phyloP scores from a whole-genome alignment of 2,329 filamentous ascomycete genomes.

The Lasiodiplodia theobromae region DNA sequence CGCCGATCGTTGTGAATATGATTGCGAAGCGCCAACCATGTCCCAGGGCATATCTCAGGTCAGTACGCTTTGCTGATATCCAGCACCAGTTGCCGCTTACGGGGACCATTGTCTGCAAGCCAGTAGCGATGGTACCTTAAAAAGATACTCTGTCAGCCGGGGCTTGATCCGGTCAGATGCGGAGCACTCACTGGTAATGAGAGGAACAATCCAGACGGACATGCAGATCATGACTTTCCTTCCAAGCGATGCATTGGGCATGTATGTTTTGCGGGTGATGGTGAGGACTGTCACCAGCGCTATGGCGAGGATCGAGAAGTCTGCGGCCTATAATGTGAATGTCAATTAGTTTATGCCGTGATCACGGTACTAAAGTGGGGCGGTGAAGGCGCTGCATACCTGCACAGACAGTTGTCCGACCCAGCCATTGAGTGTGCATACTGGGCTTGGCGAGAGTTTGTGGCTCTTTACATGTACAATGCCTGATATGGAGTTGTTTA shows the following conservation, averaged over 20 bases:
- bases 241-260: slow-evolving; percentile 40
- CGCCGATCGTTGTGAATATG: slow-evolving; percentile 49
- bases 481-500: slow-evolving; percentile 56
- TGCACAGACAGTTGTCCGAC: slow-evolving; percentile 57
- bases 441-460: slow-evolving; percentile 38
- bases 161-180: no score
- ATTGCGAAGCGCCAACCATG: slow-evolving; percentile 57
- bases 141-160: background rate
- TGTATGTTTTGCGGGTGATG: slow-evolving; percentile 46
- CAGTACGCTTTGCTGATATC: slow-evolving; percentile 48
- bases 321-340: slow-evolving; percentile 35
- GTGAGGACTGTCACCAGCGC: slow-evolving; percentile 53
- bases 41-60: slow-evolving; percentile 53
- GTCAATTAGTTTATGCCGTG: background rate
- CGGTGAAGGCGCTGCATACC: slow-evolving; percentile 33
- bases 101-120: slow-evolving; percentile 39
- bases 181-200: slow-evolving; percentile 44
- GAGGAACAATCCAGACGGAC: slow-evolving; percentile 51
- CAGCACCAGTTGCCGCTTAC: slow-evolving; percentile 60
- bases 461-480: slow-evolving; percentile 41
- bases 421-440: slow-evolving; percentile 55
- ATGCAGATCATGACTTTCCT: slow-evolving; percentile 47
- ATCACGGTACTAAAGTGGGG: no score
- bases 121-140: background rate
- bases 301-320: slow-evolving; percentile 55